phyloP scores from a whole-genome alignment of 1,284 basidiomycete genomes.

The Hortiboletus rubellus region DNA sequence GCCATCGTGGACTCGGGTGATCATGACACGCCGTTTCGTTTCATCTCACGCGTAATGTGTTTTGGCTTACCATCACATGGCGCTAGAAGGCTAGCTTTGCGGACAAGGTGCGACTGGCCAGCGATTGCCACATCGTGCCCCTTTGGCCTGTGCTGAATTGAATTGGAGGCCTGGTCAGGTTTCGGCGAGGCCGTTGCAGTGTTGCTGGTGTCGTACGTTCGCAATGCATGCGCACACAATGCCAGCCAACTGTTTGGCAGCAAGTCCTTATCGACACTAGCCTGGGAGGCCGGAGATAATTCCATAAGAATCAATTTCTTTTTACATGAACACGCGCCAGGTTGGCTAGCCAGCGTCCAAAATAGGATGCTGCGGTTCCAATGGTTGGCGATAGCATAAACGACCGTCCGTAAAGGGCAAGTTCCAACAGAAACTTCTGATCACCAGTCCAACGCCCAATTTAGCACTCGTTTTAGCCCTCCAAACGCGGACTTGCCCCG shows the following conservation, averaged over 20 bases:
- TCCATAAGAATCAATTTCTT: slow-evolving; percentile 7
- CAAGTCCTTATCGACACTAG: slow-evolving; percentile 11
- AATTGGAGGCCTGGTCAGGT: neutral
- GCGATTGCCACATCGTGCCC: slow-evolving; percentile 1
- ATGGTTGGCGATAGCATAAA: slow-evolving; percentile 18
- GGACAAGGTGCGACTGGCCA: neutral
- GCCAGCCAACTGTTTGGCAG: neutral
- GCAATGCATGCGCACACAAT: too few relatives aligned
- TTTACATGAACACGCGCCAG: slow-evolving; percentile 15
- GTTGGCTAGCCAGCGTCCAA: neutral
- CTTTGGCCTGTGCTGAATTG: neutral
- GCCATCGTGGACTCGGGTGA: neutral
- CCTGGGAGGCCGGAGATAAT: slow-evolving; percentile 2
- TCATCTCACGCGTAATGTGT: slow-evolving; percentile 2
- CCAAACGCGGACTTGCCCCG: slow-evolving; percentile 18
- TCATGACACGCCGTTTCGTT: slow-evolving; percentile 4
- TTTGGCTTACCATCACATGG: slow-evolving; percentile 2
- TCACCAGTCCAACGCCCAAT: slow-evolving; percentile 1
- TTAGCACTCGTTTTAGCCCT: slow-evolving; percentile 21
- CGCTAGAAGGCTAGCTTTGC: neutral
- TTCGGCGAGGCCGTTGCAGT: neutral
- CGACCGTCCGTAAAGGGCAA: slow-evolving; percentile 16
- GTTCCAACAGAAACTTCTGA: slow-evolving; percentile 35
- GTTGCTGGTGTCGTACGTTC: too few relatives aligned
- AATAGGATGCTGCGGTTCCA: slow-evolving; percentile 7